Base-by-base conservation (phyloP, 495 filamentous ascomycete species). In the Lentithecium fluviatile region DNA sequence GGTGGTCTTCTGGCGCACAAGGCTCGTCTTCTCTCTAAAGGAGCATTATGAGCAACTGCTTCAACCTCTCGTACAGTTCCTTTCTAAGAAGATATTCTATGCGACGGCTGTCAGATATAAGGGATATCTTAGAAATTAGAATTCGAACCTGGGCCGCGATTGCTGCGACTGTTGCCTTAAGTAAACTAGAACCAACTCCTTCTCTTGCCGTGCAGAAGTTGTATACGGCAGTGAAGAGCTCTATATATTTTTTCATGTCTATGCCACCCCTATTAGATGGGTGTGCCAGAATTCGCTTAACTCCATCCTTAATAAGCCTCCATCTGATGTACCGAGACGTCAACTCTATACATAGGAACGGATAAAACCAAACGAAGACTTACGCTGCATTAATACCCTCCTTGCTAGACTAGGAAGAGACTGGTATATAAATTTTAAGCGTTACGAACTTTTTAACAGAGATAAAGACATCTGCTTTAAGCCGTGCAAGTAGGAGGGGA, bases 11-110 rank as follows among this genome's bases (percentile, higher is more conserved):
- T n/a, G n/a, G n/a, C n/a, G n/a, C n/a, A n/a, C n/a, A n/a, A n/a
- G n/a, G n/a, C n/a, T n/a, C n/a, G n/a, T n/a, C n/a, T n/a, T n/a
- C n/a, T n/a, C n/a, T n/a, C n/a, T n/a, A n/a, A n/a, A 47, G 45
- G 20, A 8, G 45, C 19, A 7, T 47, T 47, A 17, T 23, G 45
- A 47, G 45, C 20, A 47, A 47, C 20, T 47, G 45, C 45, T 47
- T 47, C 45, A 47, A 17, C 19, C 45, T 47, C 45, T 47, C 45
- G 45, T 47, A 47, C 20, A 47, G 45, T 47, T 47, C 45, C 20
- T 47, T 47, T 47, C 20, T 17, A 17, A 47, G 20, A 19, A 47
- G 13, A 17, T 47, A 23, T 47, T 7, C 45, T 47, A 47, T 47
- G 45, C 8, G 45, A 47, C 19, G 45, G 17, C 20, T 47, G 20